Evolutionary conservation across 2,329 filamentous ascomycete species (phyloP), one percentile per base, ranked within the genome.

Genomic region (Gyromitra esculenta): DNA sequence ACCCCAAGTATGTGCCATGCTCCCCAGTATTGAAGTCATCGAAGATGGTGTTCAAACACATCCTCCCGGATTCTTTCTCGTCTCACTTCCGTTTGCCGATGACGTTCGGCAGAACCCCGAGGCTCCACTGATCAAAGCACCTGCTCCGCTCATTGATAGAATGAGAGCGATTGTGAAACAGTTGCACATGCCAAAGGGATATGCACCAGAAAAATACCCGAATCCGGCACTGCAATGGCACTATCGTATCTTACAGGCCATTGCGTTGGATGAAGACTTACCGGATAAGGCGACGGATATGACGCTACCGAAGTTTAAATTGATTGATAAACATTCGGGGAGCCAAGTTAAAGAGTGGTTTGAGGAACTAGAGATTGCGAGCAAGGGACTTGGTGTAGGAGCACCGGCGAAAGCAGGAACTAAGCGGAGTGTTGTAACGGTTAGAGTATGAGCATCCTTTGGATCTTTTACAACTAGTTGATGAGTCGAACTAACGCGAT

Each of bases 211-310:
- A 0, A 96, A 91, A 81, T 98, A 97, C 81, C 93, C 96, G 0
- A 99, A 99, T 78, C 94, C 94, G 8, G 88, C 92, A 7, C 86
- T 99, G 31, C 96, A 99, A 84, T 99, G 95, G 94, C 96, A 98
- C 85, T 99, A 98, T 86, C 91, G 90, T 77, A 97, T 99, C 59
- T 85, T 99, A 0, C 96, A 99, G 84, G 91, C 92, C 5, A 87
- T 97, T 73, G 96, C 96, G 0, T 86, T 99, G 0, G 94, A 97
- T 45, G 96, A 99, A 82, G 94, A 97, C 79, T 85, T 97, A 0
- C 94, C 94, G 0, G 91, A 92, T 21, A 84, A 87, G 59, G 86
- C 88, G 1, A 88, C 91, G 64, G 96, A 99, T 82, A 90, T 91
- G 79, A 98, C 96, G 0, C 82, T 92, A 13, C 96, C 96, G 0